Evolutionary conservation across 2,329 filamentous ascomycete species (phyloP), one percentile per base, ranked within the genome.

Genomic region (Penicillium digitatum): DNA sequence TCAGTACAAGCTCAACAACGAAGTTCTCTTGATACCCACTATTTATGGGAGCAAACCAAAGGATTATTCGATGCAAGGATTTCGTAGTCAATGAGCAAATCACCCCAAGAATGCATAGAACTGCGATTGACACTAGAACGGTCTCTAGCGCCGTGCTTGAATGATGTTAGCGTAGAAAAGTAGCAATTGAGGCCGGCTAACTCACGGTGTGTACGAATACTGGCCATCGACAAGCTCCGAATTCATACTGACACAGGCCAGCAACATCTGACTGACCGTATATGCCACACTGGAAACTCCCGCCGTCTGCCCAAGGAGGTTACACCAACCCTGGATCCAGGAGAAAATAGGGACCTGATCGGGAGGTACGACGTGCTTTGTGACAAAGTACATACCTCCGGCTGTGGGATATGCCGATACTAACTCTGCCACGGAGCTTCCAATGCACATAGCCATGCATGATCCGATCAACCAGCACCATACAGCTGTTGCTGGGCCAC

Each of bases 271-370:
- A 18, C 81, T 80, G 45, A 86, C 81, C 0, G 82, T 84, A 56
- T 86, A 87, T 18, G 80, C 82, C 42, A 87, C 77, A 65, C 82
- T 84, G 10, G 82, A 82, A 12, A 85, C 82, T 35, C 83, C 83
- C 12, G 82, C 81, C 8, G 82, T 84, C 69, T 87, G 84, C 8
- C 84, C 84, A 1, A 87, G 76, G 31, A 87, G 79, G 60, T 87
- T 87, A 65, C 82, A 84, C 84, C 83, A 86, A n/a, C 84, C 84
- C 52, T 86, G 83, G 40, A 86, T 75, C 84, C 84, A 87, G 0
- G 82, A 80, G 76, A 83, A 86, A 12, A 85, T 78, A 2, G 84
- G 80, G 29, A 85, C 82, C 65, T 85, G 79, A 52, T 83, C 77
- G 16, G 76, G 72, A 9, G 83, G 83, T 2, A 86, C 83, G 32